Evolutionary conservation across 495 filamentous ascomycete species (phyloP).

Genomic region (Neurospora sp.): DNA sequence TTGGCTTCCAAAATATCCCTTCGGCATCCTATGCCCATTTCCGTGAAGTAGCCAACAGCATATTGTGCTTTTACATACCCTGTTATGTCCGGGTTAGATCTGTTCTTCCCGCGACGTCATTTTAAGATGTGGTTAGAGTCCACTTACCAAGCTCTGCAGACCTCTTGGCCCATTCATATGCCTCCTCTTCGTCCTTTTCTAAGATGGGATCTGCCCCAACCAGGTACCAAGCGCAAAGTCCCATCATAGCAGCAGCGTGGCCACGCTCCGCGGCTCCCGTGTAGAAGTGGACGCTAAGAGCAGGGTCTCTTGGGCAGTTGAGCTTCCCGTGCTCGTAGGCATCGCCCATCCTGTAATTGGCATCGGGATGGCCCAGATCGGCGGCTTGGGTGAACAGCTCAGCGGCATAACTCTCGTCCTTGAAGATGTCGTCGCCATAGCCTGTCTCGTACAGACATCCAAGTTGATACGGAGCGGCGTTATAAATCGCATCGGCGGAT

Average conservation of each 20-base stretch:
- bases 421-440: constrained; percentile 86
- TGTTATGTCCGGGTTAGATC: constrained; percentile 21
- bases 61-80: constrained; percentile 91
- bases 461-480: constrained; percentile 84
- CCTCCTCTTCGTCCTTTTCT: constrained; percentile 90
- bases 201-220: constrained; percentile 88
- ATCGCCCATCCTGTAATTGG: constrained; percentile 81
- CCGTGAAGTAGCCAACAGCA: constrained; percentile 92
- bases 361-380: constrained; percentile 79
- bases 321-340: constrained; percentile 91
- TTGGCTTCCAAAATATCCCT: constrained; percentile 91
- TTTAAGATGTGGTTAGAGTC: background rate
- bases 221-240: constrained; percentile 96
- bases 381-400: constrained; percentile 92
- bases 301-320: constrained; percentile 80
- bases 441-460: constrained; percentile 80
- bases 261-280: constrained; percentile 79
- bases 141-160: constrained; percentile 75
- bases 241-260: constrained; percentile 93
- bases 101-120: background rate
- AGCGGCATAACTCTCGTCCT: constrained; percentile 80
- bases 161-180: constrained; percentile 88
- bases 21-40: constrained; percentile 94
- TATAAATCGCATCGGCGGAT: constrained; percentile 82
- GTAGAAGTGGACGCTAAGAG: constrained; percentile 94